phyloP scores from a whole-genome alignment of 179 eudicot genomes.

The Spinacia oleracea region DNA sequence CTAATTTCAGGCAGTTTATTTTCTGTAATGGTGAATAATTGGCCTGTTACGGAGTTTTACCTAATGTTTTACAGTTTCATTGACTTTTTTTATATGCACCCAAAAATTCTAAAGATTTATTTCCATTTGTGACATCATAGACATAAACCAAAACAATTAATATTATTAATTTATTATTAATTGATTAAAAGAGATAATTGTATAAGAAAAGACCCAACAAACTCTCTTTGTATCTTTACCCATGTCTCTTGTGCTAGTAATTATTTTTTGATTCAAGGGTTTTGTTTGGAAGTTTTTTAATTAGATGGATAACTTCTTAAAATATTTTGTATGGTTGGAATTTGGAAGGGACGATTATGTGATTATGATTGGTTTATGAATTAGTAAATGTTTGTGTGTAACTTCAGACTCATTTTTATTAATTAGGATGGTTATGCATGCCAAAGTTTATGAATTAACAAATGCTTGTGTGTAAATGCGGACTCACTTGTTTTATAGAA shows the following conservation, averaged over 20 bases:
- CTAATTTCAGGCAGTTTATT: not conserved
- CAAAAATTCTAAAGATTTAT: not conserved
- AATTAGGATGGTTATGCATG: too few relatives aligned
- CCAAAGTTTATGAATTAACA: too few relatives aligned
- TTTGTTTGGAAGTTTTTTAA: too few relatives aligned
- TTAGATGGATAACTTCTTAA: too few relatives aligned
- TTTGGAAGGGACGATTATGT: too few relatives aligned
- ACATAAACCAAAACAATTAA: not conserved
- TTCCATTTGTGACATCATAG: not conserved
- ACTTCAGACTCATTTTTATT: too few relatives aligned
- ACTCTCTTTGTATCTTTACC: not conserved
- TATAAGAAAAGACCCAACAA: not conserved
- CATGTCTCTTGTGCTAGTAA: not conserved
- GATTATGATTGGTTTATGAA: too few relatives aligned
- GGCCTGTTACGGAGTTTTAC: not conserved
- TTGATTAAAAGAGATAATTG: not conserved
- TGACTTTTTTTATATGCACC: not conserved
- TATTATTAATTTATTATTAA: not conserved
- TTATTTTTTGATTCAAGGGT: not conserved
- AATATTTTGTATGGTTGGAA: too few relatives aligned
- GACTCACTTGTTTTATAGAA: too few relatives aligned
- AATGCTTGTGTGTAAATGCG: too few relatives aligned
- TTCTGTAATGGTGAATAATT: not conserved
- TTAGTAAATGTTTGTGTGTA: too few relatives aligned
- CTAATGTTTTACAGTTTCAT: constrained; percentile 6